Evolutionary conservation across 768 basidiomycete genomes (phyloP).

Genomic region (Crassisporium funariophilum): DNA sequence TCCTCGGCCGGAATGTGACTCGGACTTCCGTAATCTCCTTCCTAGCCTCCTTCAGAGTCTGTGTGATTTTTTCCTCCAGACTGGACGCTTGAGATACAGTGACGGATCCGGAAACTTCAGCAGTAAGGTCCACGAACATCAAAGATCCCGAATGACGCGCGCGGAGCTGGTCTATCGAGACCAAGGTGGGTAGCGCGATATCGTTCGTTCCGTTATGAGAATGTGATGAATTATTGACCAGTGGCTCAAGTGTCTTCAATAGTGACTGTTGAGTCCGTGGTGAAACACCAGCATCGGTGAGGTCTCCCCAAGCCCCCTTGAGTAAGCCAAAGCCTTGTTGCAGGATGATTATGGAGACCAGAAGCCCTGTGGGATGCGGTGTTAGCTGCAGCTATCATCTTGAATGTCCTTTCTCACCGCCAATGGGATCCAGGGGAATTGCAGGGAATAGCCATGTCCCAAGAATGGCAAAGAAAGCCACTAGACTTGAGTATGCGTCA

Average conservation of each 20-base stretch:
- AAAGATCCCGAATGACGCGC: constrained; percentile 80
- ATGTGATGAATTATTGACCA: constrained; percentile 37
- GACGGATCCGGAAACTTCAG: constrained; percentile 61
- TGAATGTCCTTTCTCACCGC: constrained; percentile 54
- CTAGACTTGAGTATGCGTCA: constrained; percentile 90
- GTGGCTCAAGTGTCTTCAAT: constrained; percentile 56
- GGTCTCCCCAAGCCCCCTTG: constrained; percentile 71
- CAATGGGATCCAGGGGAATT: constrained; percentile 91
- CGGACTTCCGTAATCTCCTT: constrained; percentile 75
- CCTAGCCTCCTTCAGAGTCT: constrained; percentile 53
- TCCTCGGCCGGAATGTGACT: constrained; percentile 51
- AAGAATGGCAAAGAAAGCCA: constrained; percentile 90
- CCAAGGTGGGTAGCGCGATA: constrained; percentile 12
- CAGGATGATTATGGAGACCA: constrained; percentile 90
- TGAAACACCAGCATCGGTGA: constrained; percentile 84
- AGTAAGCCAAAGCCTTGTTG: constrained; percentile 73
- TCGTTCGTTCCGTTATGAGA: constrained; percentile 10
- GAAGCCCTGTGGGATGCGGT: constrained; percentile 51
- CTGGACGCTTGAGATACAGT: constrained; percentile 58
- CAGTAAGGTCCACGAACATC: constrained; percentile 82
- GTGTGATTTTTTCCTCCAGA: constrained; percentile 64
- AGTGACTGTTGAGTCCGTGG: constrained; percentile 52
- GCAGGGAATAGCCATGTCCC: constrained; percentile 85
- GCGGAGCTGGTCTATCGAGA: constrained; percentile 47
- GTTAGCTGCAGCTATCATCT: not conserved